Conservation (phyloP, 768 basidiomycete genomes). For the Hypholoma fasciculare region DNA sequence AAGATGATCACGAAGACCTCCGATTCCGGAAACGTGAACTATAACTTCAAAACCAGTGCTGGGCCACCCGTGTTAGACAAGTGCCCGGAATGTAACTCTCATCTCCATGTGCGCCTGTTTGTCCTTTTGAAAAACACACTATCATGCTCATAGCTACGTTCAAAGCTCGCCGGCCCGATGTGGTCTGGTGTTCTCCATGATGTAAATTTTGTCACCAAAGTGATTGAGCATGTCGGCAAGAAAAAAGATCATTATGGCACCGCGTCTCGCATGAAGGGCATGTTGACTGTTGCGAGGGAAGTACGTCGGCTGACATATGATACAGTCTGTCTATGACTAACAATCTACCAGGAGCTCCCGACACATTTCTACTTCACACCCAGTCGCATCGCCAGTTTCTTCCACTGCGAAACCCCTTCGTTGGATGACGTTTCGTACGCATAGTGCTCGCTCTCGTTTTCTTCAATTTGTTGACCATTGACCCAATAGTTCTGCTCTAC, state of each 20-base stretch:
- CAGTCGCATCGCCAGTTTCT: slow-evolving; percentile 71
- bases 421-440: slow-evolving; percentile 70
- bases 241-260: slow-evolving; percentile 75
- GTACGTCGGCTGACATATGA: slow-evolving; percentile 38
- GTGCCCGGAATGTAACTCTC: slow-evolving; percentile 83
- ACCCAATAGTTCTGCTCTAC: slow-evolving; percentile 72
- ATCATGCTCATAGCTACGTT: neutral
- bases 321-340: neutral
- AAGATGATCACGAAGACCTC: slow-evolving; percentile 62
- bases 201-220: slow-evolving; percentile 66
- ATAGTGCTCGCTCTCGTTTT: neutral
- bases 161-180: slow-evolving; percentile 91
- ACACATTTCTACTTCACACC: slow-evolving; percentile 90
- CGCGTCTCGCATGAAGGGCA: slow-evolving; percentile 85
- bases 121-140: neutral
- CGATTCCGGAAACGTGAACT: slow-evolving; percentile 56
- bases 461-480: neutral
- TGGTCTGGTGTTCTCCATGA: slow-evolving; percentile 92
- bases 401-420: slow-evolving; percentile 80
- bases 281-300: slow-evolving; percentile 89
- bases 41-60: slow-evolving; percentile 67
- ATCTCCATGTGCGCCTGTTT: slow-evolving; percentile 63
- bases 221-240: slow-evolving; percentile 70
- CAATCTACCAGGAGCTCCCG: slow-evolving; percentile 61
- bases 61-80: slow-evolving; percentile 66